These are phyloP conservation scores for Lentinula guzmanii DNA, from an alignment of 768 basidiomycete species.

Conservation along the genomic window DNA sequence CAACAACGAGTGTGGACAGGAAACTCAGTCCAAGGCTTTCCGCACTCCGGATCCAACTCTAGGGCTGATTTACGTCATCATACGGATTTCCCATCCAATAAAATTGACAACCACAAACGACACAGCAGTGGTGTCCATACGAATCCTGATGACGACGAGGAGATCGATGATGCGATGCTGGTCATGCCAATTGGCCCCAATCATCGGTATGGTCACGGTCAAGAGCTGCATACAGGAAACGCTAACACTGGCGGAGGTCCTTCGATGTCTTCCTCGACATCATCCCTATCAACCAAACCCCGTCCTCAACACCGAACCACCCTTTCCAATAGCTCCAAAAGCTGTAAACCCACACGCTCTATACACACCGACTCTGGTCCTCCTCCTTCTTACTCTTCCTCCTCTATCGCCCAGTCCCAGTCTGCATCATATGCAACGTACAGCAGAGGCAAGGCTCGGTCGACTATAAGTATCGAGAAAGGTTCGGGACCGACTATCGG, in stretches of 20 bases:
- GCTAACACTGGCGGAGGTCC: constrained; percentile 4
- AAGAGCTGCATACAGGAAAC: neutral
- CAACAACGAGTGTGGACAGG: neutral
- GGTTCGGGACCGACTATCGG: constrained; percentile 21
- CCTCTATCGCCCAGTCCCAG: neutral
- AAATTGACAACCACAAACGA: neutral
- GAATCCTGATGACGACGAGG: constrained; percentile 56
- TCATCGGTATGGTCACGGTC: neutral
- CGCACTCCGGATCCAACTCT: neutral
- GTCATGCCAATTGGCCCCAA: constrained; percentile 63
- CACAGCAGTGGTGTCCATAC: constrained; percentile 14
- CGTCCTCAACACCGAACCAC: constrained; percentile 26
- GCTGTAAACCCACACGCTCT: constrained; percentile 23
- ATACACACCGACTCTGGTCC: constrained; percentile 19
- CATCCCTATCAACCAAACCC: neutral
- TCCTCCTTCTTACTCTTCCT: constrained; percentile 11
- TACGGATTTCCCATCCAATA: neutral
- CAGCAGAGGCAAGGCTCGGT: constrained; percentile 42
- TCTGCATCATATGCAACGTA: constrained; percentile 16
- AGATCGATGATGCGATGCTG: constrained; percentile 70
- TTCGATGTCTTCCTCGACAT: constrained; percentile 1
- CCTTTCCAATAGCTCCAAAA: constrained; percentile 15
- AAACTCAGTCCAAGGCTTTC: neutral
- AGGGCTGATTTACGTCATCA: neutral
- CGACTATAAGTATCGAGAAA: constrained; percentile 64